Conservation (phyloP, 2,329 filamentous ascomycete genomes). For the Metarhizium sp. region DNA sequence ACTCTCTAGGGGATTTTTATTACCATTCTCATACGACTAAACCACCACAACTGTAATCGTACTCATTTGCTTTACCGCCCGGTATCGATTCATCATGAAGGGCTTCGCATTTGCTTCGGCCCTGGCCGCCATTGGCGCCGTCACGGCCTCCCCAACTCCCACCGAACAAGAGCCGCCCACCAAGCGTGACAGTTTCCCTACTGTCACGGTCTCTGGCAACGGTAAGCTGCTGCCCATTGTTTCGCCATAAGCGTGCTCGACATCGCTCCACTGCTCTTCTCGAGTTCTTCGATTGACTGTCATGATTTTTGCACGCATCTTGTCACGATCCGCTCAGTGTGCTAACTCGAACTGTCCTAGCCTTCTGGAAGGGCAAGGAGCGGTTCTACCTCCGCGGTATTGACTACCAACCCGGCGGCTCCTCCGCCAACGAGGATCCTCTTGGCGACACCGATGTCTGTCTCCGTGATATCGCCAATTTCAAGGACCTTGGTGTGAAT, state of each 20-base stretch:
- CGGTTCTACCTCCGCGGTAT: conserved; percentile 53
- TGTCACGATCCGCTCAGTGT: neutral
- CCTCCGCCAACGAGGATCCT: conserved; percentile 54
- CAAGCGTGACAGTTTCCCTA: conserved; percentile 40
- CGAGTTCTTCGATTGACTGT: neutral
- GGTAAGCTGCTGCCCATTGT: conserved; percentile 29
- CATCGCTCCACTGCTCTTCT: neutral
- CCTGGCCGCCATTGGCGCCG: conserved; percentile 35
- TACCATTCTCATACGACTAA: conserved; percentile 1
- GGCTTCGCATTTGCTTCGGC: conserved; percentile 35
- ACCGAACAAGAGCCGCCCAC: conserved; percentile 36
- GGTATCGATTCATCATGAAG: conserved; percentile 35
- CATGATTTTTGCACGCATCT: neutral
- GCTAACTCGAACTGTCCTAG: conserved; percentile 20
- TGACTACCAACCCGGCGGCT: conserved; percentile 55
- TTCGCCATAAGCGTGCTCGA: neutral
- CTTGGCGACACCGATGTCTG: conserved; percentile 63
- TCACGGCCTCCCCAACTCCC: conserved; percentile 39
- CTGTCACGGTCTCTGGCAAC: conserved; percentile 47
- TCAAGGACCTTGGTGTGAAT: conserved; percentile 82
- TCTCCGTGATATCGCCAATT: conserved; percentile 70
- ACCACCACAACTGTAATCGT: neutral
- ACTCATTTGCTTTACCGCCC: conserved; percentile 8
- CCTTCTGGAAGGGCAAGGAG: conserved; percentile 42
- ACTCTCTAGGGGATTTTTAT: conserved; percentile 10